phyloP scores from a whole-genome alignment of 2,329 filamentous ascomycete species.

The Aspergillus sp. region DNA sequence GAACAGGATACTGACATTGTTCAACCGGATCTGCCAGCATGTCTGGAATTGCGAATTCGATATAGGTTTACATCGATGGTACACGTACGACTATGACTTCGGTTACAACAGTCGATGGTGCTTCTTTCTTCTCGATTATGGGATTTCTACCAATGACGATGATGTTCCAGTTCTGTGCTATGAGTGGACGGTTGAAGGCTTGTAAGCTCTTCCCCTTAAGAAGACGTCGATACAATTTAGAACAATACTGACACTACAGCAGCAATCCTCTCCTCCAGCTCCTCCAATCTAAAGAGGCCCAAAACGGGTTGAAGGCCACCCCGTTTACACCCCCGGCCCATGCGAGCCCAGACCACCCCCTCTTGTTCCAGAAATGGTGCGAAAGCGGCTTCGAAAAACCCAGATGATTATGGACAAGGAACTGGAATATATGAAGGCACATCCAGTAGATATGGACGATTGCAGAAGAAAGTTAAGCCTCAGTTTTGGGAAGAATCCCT shows the following conservation, averaged over 20 bases:
- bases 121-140: neutral
- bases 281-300: constrained; percentile 1
- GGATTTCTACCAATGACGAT: neutral
- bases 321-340: neutral
- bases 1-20: neutral
- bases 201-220: too few relatives aligned
- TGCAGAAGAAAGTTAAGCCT: constrained; percentile 7
- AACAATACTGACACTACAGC: neutral
- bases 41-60: neutral
- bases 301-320: neutral
- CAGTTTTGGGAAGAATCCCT: constrained; percentile 8
- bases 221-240: too few relatives aligned
- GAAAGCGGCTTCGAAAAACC: neutral
- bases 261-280: neutral
- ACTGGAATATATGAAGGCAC: constrained; percentile 8
- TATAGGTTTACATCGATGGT: neutral
- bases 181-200: too few relatives aligned
- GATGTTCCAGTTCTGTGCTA: too few relatives aligned
- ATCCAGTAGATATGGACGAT: constrained; percentile 10
- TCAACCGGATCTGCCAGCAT: neutral
- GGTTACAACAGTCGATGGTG: neutral
- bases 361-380: neutral
- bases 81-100: neutral
- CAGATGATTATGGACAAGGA: constrained; percentile 1
- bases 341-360: neutral